A percentile compares a stretch with the other conserved stretches of the same genome.
Evolutionary conservation across 345 rosid species (phyloP).

Genomic region (Trapa bicornis): DNA sequence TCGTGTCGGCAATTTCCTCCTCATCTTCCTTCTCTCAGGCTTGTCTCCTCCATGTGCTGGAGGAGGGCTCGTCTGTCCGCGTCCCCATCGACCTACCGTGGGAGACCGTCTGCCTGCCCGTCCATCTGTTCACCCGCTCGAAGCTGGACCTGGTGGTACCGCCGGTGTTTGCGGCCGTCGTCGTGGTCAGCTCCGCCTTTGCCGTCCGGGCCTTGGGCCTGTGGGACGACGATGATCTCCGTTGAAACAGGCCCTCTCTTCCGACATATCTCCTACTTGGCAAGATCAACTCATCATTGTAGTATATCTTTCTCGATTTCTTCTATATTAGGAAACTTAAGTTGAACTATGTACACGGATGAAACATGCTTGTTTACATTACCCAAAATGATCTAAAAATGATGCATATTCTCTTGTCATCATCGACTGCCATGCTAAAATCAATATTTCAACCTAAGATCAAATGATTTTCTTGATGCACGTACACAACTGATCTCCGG

Average conservation of each 20-base stretch:
- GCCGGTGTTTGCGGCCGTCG: slow-evolving; percentile 73
- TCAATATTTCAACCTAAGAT: neutral
- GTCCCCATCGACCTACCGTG: slow-evolving; percentile 55
- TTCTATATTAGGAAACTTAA: neutral
- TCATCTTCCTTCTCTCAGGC: slow-evolving; percentile 36
- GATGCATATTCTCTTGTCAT: neutral
- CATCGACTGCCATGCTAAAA: no score
- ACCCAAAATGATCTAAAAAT: no score
- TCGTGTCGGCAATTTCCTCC: slow-evolving; percentile 48
- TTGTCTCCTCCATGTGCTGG: slow-evolving; percentile 17
- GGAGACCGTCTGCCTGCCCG: slow-evolving; percentile 56
- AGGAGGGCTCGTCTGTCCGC: slow-evolving; percentile 27
- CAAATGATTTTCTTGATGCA: neutral
- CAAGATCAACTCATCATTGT: neutral
- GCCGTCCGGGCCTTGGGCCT: slow-evolving; percentile 54
- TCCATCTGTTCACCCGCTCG: slow-evolving; percentile 41
- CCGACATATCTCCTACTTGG: neutral
- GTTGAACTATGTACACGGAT: no score
- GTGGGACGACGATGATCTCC: slow-evolving; percentile 44
- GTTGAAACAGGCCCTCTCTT: slow-evolving; percentile 2
- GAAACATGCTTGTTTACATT: no score
- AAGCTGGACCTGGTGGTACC: slow-evolving; percentile 57
- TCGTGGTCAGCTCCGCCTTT: slow-evolving; percentile 68
- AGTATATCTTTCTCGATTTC: neutral
- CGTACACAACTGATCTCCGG: neutral